Evolutionary conservation across 257 asterid species (phyloP), one percentile per base, ranked within the genome.

Genomic region (Parsonsia alboflavescens): DNA sequence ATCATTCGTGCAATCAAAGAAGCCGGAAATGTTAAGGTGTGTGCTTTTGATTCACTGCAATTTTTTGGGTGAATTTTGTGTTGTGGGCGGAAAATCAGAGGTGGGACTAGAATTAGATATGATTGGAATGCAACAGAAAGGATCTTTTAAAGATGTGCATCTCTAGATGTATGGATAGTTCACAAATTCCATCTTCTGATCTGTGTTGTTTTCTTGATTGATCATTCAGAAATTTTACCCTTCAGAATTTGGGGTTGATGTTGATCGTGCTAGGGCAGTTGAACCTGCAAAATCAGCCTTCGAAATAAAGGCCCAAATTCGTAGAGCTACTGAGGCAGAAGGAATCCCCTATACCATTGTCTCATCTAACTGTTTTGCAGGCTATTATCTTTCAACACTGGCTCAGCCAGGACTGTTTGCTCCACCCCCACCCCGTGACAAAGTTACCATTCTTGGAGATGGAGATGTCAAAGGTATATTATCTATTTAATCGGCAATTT

Each of bases 191-290:
- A 33, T 33, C 39, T 33, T 33, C 39, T 33, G 46, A 30, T 63
- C 0, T 6, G 5, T 46, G 5, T 19, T 46, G 5, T 19, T 61
- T 10, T 26, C 41, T 30, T 45, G 70, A 50, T 6, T 50, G 48
- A 33, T 33, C n/a, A 33, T 33, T 30, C 81, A 92, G 97, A 89
- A 90, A 65, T 92, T 90, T 82, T 73, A 86, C 17, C 96, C 97
- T 0, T 92, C 97, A 0, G 97, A 92, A 64, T 90, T 86, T 58
- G 90, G 96, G 7, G 77, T 82, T 54, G 97, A 92, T 42, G 92
- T 83, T 26, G 97, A 92, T 72, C 86, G 80, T 12, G 16, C 75
- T 4, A 81, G 82, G 0, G 91, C 94, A 0, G 91, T 88, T 0
- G 92, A 83, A 63, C 96, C 97, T 24, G 74, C 74, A 52, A 48